Evolutionary conservation across 441 rosid species (phyloP).

Genomic region (Erodium moschatum): DNA sequence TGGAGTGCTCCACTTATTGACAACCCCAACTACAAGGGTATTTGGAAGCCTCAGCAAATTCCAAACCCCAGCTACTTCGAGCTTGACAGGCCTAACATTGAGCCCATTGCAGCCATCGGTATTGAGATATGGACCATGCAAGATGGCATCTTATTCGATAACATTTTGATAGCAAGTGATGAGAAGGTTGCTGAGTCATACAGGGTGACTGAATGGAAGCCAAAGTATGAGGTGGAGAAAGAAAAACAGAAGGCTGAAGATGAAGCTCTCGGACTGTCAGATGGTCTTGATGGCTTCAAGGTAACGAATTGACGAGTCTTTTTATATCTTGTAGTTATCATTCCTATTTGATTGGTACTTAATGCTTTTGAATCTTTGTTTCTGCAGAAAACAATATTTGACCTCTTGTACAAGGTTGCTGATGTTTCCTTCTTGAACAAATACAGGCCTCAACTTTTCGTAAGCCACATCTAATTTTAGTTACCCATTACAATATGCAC

Average conservation of each 20-base stretch:
- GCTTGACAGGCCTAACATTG: constrained; percentile 25
- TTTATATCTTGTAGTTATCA: background rate
- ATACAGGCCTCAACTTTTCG: constrained; percentile 23
- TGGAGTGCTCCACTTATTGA: constrained; percentile 30
- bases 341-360: background rate
- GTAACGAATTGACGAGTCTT: constrained; percentile 14
- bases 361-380: background rate
- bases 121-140: constrained; percentile 38
- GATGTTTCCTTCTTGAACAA: constrained; percentile 13
- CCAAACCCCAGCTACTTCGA: constrained; percentile 28
- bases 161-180: constrained; percentile 25
- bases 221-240: constrained; percentile 28
- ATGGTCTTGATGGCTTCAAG: constrained; percentile 19
- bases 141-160: constrained; percentile 30
- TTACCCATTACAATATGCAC: too few relatives aligned
- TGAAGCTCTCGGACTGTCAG: constrained; percentile 17
- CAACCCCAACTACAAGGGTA: constrained; percentile 30
- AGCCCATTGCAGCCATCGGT: constrained; percentile 30
- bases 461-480: too few relatives aligned
- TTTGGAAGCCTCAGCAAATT: constrained; percentile 30
- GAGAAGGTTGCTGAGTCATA: constrained; percentile 27
- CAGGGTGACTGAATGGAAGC: constrained; percentile 28
- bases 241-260: constrained; percentile 24
- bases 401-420: constrained; percentile 25
- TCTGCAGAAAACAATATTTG: constrained; percentile 24